These are phyloP conservation scores for Adansonia grandidieri DNA, from an alignment of 441 rosid genomes.

Conservation along the genomic window DNA sequence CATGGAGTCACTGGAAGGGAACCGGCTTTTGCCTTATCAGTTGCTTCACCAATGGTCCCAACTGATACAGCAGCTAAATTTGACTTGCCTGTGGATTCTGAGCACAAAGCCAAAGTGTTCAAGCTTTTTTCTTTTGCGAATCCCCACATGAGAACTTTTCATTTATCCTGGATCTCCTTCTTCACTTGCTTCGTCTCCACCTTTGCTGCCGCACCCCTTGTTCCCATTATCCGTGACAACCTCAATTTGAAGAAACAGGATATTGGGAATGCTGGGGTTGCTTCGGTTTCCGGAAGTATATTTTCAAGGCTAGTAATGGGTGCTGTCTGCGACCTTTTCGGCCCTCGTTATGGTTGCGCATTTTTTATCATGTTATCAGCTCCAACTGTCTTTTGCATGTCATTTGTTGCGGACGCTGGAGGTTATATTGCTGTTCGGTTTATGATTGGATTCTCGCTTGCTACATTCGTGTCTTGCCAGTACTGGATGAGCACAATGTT, in stretches of 20 bases:
- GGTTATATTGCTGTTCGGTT: slow-evolving; percentile 73
- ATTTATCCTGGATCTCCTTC: slow-evolving; percentile 84
- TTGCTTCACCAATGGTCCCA: slow-evolving; percentile 58
- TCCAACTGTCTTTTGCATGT: slow-evolving; percentile 56
- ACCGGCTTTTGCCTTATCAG: slow-evolving; percentile 62
- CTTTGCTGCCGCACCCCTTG: slow-evolving; percentile 88
- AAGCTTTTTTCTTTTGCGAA: slow-evolving; percentile 66
- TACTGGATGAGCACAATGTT: slow-evolving; percentile 97
- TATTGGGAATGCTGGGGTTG: slow-evolving; percentile 81
- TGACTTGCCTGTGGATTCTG: slow-evolving; percentile 72
- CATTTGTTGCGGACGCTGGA: slow-evolving; percentile 58
- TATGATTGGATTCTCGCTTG: slow-evolving; percentile 91
- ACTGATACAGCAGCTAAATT: slow-evolving; percentile 69
- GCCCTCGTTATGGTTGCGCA: slow-evolving; percentile 82
- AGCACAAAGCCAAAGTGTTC: slow-evolving; percentile 77
- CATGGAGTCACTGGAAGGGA: slow-evolving; percentile 84
- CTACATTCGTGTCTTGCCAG: slow-evolving; percentile 87
- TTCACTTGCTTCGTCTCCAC: slow-evolving; percentile 81
- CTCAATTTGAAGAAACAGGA: slow-evolving; percentile 65
- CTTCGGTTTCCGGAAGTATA: slow-evolving; percentile 81
- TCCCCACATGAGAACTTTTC: slow-evolving; percentile 86
- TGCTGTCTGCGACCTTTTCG: slow-evolving; percentile 77
- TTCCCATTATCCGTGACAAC: slow-evolving; percentile 78
- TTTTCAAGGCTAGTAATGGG: slow-evolving; percentile 89
- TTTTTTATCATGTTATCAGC: slow-evolving; percentile 71